Percentiles rank a stretch among this genome's conserved stretches.
phyloP scores from a whole-genome alignment of 2,329 filamentous ascomycete genomes.

The Epichloe hybrida region DNA sequence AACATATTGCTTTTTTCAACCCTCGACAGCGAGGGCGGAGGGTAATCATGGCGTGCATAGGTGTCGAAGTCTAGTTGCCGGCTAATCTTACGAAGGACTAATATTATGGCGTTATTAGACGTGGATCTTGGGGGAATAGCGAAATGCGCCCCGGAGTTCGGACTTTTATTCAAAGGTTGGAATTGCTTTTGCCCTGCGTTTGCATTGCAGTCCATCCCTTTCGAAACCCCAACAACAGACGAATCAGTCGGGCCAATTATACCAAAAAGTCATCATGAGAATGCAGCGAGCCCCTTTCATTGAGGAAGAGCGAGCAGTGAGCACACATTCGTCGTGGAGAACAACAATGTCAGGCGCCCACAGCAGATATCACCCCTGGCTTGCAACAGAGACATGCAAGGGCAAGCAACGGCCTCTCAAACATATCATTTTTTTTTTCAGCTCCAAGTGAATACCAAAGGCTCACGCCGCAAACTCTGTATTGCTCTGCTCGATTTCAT shows the following conservation, averaged over 20 bases:
- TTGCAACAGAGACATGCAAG: slow-evolving; percentile 10
- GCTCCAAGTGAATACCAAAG: not conserved
- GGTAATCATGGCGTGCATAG: not conserved
- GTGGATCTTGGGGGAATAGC: not conserved
- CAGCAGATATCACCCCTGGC: slow-evolving; percentile 1
- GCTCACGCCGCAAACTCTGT: not conserved
- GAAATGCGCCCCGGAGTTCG: not conserved
- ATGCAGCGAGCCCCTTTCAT: not conserved
- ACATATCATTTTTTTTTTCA: slow-evolving; percentile 1
- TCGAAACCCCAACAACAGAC: not conserved
- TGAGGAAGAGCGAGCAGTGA: not conserved
- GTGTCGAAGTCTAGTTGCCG: slow-evolving; percentile 1
- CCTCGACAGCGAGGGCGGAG: slow-evolving; percentile 1
- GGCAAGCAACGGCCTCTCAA: slow-evolving; percentile 3
- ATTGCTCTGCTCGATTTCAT: not conserved
- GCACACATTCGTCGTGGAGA: not conserved
- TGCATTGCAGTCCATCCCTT: not conserved
- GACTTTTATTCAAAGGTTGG: not conserved
- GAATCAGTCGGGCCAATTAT: not conserved
- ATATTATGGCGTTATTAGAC: not conserved
- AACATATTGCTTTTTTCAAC: not conserved
- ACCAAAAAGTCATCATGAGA: not conserved
- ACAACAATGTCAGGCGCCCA: not conserved
- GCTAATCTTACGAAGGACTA: not conserved
- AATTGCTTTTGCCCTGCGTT: not conserved